Base-by-base conservation (phyloP, 352 stramenopile species). In the Globisporangium lucens region DNA sequence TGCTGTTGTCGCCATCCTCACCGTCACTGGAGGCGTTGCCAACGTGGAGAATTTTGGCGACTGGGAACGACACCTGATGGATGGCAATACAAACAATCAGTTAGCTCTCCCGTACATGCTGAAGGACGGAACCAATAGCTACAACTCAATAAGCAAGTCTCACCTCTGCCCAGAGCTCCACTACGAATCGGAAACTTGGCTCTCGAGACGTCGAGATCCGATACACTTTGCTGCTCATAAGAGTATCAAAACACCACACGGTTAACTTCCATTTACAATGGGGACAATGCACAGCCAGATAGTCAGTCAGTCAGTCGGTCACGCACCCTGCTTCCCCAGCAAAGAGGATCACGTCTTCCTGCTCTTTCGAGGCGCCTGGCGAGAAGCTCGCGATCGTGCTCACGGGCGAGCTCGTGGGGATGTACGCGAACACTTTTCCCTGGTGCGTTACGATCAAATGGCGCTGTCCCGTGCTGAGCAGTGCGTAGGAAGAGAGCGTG, bases 401-500 rank as follows among this genome's bases (percentile, higher is more conserved):
- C 38, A 87, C 73, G 0, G 79, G 72, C 3, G 77, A 73, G 4
- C 57, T 53, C 2, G 72, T 77, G 0, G 69, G 66, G 27, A 89
- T 72, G 4, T 41, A 30, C 3, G 68, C 67, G 63, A 78, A 79
- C 1, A 72, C 64, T 20, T 75, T 65, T 22, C 79, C 79, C 6
- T 67, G 56, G 68, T 86, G 75, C 15, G 76, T 82, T 55, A 87
- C 61, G 15, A 85, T 52, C 65, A 89, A 68, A 46, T 83, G 69
- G n/a, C 81, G 75, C 52, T 85, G 72, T 0, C 70, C 75, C 9
- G 74, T 80, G 49, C 73, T 75, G 22, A 86, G 69, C 17, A 89
- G 61, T 56, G 77, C 63, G 55, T 89, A 89, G 30, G 75, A 78
- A 43, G 81, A 85, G 36, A 80, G 72, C 59, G 80, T 87, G 20